Evolutionary conservation across 768 basidiomycete species (phyloP), one percentile per base, ranked within the genome.

Genomic region (Cyclocybe aegerita): DNA sequence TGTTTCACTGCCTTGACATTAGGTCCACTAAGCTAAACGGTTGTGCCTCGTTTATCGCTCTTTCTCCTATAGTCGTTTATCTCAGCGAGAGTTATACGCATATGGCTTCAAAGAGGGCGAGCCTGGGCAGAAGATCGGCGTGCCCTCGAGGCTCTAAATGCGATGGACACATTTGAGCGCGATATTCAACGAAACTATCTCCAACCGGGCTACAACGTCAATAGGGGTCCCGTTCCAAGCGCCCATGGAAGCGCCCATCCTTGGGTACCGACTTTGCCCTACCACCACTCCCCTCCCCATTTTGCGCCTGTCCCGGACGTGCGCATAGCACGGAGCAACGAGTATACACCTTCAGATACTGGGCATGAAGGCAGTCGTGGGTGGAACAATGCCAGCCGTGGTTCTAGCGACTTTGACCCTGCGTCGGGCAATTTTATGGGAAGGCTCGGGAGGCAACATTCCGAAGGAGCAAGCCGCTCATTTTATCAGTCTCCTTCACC

Each of bases 81-180:
- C 58, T 7, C 49, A 58, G 10, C 55, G 55, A 32, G 68, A 70
- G 6, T 54, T 67, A 55, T 52, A 65, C 36, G 55, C 65, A 3
- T 66, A 69, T 48, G 66, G 65, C 3, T 66, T 63, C 50, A 66
- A 63, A 47, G 58, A 60, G 29, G 64, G 65, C 9, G 57, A 65
- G 17, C 52, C 62, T 69, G 67, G 66, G 61, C 48, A 39, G 61
- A 65, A 9, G 63, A 68, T 35, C 64, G 63, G 30, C 64, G 65
- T 12, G 59, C 56, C 11, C 50, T 69, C 16, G 65, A 67, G 49
- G 57, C 61, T 38, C 63, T 68, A 38, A 53, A 46, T 6, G 59
- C 43, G 17, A 58, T 58, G 51, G 58, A 60, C 44, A 48, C 52
- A 34, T 57, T 55, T 16, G 59, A 60, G 48, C 46, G 56, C 39